These are phyloP conservation scores for Grosmannia clavigera DNA, from an alignment of 2,329 filamentous ascomycete genomes.

Conservation along the genomic window DNA sequence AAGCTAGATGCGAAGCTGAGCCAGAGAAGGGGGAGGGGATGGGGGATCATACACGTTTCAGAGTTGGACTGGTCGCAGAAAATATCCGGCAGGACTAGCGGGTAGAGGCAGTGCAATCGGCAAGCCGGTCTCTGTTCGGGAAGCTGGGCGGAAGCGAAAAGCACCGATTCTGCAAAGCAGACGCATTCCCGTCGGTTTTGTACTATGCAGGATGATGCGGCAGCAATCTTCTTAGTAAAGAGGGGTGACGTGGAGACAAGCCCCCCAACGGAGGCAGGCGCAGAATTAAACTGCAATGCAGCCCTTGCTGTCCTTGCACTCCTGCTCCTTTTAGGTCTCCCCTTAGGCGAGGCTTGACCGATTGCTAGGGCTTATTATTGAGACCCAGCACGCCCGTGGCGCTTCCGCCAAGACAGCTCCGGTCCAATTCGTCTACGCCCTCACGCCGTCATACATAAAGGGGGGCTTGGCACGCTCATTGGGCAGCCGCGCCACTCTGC, in stretches of 20 bases:
- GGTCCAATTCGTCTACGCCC: not conserved
- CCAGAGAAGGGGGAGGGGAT: not conserved
- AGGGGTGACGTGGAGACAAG: slow-evolving; percentile 1
- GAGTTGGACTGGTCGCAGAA: not conserved
- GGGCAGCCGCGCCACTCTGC: not conserved
- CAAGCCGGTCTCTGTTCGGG: not conserved
- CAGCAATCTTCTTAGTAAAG: not conserved
- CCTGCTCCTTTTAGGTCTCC: not conserved
- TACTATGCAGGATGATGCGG: not conserved
- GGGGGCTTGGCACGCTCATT: not conserved
- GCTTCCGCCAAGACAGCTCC: not conserved
- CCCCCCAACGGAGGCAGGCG: not conserved
- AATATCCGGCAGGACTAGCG: not conserved
- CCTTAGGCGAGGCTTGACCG: not conserved
- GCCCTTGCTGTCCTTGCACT: too few species aligned
- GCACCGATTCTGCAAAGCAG: not conserved
- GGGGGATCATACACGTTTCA: slow-evolving; percentile 1
- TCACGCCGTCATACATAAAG: not conserved
- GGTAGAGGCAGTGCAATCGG: not conserved
- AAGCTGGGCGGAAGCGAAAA: not conserved
- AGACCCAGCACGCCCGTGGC: not conserved
- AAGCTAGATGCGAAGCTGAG: too few species aligned
- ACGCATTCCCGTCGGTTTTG: not conserved
- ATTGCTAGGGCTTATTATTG: not conserved
- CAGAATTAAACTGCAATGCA: not conserved